phyloP scores from a whole-genome alignment of 768 basidiomycete species.

The Pisolithus albus region DNA sequence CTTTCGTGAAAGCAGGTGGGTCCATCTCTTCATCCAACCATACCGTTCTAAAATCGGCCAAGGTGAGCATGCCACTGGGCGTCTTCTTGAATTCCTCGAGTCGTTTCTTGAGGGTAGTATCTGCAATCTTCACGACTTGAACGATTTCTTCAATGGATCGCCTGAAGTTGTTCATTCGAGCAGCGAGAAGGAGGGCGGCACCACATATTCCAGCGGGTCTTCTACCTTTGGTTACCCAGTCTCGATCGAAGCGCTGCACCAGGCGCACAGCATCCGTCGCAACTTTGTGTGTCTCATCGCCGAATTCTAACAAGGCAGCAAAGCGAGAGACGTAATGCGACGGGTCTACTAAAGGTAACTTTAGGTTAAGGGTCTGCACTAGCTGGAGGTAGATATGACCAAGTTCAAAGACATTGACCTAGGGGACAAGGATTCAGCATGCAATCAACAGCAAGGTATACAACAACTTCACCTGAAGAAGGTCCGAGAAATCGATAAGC shows the following conservation, averaged over 20 bases:
- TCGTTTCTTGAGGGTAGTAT: constrained; percentile 87
- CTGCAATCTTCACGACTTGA: constrained; percentile 98
- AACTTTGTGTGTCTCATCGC: constrained; percentile 86
- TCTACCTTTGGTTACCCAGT: constrained; percentile 96
- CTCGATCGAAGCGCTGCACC: constrained; percentile 88
- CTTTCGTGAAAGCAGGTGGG: constrained; percentile 82
- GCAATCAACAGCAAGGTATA: background rate
- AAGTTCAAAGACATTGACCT: constrained; percentile 98
- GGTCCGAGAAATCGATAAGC: constrained; percentile 98
- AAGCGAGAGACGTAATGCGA: constrained; percentile 96
- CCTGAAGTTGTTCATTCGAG: constrained; percentile 97
- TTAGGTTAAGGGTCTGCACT: constrained; percentile 78
- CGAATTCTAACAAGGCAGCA: constrained; percentile 90
- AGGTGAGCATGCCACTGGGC: constrained; percentile 74
- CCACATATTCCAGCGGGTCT: constrained; percentile 97
- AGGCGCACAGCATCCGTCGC: constrained; percentile 91
- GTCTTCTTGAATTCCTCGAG: constrained; percentile 93
- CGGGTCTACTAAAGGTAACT: constrained; percentile 86
- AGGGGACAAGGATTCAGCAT: constrained; percentile 3
- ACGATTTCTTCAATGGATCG: constrained; percentile 92
- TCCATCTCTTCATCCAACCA: constrained; percentile 92
- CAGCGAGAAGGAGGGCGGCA: constrained; percentile 89
- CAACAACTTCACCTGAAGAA: constrained; percentile 59
- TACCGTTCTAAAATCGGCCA: constrained; percentile 84
- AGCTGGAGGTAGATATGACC: constrained; percentile 95